Conservation (phyloP, 83 land plant species). For the Thuja plicata region DNA sequence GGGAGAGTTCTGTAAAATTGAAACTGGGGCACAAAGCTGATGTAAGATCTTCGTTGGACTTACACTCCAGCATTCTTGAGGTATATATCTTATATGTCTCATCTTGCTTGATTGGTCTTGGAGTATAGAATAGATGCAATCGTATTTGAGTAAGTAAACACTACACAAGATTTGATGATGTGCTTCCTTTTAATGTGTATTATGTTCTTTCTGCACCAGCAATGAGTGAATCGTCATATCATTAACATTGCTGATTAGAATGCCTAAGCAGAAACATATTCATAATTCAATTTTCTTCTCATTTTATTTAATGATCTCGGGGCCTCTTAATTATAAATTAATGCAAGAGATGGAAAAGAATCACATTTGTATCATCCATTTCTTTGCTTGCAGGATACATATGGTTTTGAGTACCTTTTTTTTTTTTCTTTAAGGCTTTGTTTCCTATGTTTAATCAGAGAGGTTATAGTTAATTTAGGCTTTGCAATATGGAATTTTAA, state of each 20-base stretch:
- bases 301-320: not conserved
- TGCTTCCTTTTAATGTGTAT: not conserved
- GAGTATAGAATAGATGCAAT: not conserved
- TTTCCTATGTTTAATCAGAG: not conserved
- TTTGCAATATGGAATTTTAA: not conserved
- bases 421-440: not conserved
- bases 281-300: not conserved
- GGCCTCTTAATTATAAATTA: not conserved
- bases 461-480: not conserved
- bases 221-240: not conserved
- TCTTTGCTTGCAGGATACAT: not conserved
- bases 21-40: slow-evolving; percentile 47
- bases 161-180: not conserved
- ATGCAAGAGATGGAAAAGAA: not conserved
- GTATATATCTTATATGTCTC: slow-evolving; percentile 34
- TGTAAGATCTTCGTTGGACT: slow-evolving; percentile 33
- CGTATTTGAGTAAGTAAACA: not conserved
- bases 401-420: not conserved
- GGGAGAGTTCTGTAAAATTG: slow-evolving; percentile 48
- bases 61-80: slow-evolving; percentile 46
- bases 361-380: not conserved
- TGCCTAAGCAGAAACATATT: not conserved
- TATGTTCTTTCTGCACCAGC: not conserved
- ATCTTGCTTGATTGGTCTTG: slow-evolving; percentile 4
- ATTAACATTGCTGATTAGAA: not conserved